Conservation (phyloP, 352 stramenopile species). For the Phytophthora sojae region DNA sequence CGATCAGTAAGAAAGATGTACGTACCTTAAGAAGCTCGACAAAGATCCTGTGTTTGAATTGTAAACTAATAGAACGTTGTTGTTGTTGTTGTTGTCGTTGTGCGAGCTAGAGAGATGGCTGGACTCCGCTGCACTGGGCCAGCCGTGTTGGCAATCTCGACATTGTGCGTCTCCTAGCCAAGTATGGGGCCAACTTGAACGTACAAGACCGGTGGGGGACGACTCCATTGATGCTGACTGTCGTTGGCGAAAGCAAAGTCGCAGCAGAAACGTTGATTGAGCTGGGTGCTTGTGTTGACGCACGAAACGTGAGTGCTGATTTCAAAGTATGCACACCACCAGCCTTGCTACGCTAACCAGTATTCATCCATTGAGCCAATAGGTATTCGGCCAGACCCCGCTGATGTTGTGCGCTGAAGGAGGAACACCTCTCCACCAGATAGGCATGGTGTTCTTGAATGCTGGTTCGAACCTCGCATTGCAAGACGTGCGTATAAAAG, state of each 20-base stretch:
- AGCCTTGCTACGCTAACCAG: not conserved
- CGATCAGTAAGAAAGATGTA: slow-evolving; percentile 82
- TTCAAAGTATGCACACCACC: not conserved
- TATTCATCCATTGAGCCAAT: not conserved
- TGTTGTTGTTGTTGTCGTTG: not conserved
- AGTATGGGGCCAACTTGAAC: slow-evolving; percentile 79
- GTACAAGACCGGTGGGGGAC: slow-evolving; percentile 80
- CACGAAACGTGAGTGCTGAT: slow-evolving; percentile 60
- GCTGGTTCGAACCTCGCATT: slow-evolving; percentile 61
- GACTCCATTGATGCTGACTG: slow-evolving; percentile 82
- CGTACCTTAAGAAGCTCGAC: not conserved
- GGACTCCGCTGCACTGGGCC: slow-evolving; percentile 81
- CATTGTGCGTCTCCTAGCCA: slow-evolving; percentile 81
- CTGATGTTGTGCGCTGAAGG: slow-evolving; percentile 77
- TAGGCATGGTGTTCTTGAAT: slow-evolving; percentile 82
- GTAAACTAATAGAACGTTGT: not conserved
- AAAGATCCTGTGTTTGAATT: not conserved
- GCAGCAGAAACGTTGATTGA: slow-evolving; percentile 75
- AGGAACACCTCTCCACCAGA: slow-evolving; percentile 63
- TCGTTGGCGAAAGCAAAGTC: slow-evolving; percentile 70
- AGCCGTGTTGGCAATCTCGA: slow-evolving; percentile 79
- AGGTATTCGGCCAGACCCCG: slow-evolving; percentile 81
- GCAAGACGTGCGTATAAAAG: slow-evolving; percentile 55
- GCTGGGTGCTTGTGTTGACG: slow-evolving; percentile 71
- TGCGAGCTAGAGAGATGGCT: slow-evolving; percentile 63